Conservation (phyloP, 2,329 filamentous ascomycete genomes). For the Clonostachys chloroleuca region DNA sequence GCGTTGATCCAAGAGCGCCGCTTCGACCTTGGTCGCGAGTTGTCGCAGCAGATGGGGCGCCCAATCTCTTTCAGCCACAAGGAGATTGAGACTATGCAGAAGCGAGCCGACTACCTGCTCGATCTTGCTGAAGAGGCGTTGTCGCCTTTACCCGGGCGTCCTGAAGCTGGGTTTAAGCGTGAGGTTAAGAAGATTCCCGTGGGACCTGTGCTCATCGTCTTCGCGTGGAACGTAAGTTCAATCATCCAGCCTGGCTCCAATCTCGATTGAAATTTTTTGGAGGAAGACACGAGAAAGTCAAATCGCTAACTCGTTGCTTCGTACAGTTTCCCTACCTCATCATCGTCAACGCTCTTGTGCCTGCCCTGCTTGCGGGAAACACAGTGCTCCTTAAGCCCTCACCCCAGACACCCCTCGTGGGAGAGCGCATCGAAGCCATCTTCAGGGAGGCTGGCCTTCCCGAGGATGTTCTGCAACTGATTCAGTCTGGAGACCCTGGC, state of each 20-base stretch:
- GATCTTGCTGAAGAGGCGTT: constrained; percentile 77
- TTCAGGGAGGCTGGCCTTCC: constrained; percentile 83
- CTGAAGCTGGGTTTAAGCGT: constrained; percentile 83
- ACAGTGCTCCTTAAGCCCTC: constrained; percentile 92
- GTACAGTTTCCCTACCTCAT: constrained; percentile 87
- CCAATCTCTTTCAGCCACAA: constrained; percentile 83
- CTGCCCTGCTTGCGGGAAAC: constrained; percentile 86
- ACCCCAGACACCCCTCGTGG: constrained; percentile 89
- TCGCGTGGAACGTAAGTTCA: constrained; percentile 85
- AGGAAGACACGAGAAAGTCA: background rate
- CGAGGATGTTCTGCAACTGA: constrained; percentile 80
- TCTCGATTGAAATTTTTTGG: background rate
- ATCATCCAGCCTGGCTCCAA: no score
- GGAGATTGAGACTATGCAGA: constrained; percentile 81
- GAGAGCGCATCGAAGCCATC: constrained; percentile 73
- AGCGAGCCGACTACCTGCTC: constrained; percentile 79
- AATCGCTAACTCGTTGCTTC: background rate
- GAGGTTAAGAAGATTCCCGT: constrained; percentile 87
- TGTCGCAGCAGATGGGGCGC: constrained; percentile 93
- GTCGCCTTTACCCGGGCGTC: constrained; percentile 75
- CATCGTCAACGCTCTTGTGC: constrained; percentile 86
- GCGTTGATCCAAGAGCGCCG: constrained; percentile 65
- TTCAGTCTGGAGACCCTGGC: constrained; percentile 78
- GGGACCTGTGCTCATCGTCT: constrained; percentile 83
- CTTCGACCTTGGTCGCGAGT: constrained; percentile 76